Evolutionary conservation across 2,329 filamentous ascomycete species (phyloP).

Genomic region (Penicillium brasilianum): DNA sequence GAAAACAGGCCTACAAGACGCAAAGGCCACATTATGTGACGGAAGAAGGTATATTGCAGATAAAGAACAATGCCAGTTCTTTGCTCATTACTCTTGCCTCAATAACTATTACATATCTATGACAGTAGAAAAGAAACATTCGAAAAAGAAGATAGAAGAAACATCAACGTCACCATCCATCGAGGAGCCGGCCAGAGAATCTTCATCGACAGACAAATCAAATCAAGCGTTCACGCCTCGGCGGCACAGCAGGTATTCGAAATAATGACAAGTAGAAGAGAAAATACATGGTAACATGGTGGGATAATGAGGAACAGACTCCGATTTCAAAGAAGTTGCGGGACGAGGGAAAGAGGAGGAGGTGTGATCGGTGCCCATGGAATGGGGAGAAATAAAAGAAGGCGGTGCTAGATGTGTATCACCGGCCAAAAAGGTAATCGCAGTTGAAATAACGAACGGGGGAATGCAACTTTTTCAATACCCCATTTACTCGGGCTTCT

Average conservation of each 20-base stretch:
- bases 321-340: constrained; percentile 18
- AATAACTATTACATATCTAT: constrained; percentile 37
- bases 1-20: too few species aligned
- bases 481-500: constrained; percentile 68
- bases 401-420: not conserved
- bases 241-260: constrained; percentile 14
- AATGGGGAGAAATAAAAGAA: not conserved
- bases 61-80: constrained; percentile 21
- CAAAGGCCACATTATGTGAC: too few species aligned
- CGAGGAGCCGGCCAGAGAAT: constrained; percentile 2
- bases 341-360: constrained; percentile 10
- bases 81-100: constrained; percentile 36
- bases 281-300: constrained; percentile 11
- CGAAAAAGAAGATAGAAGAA: constrained; percentile 21
- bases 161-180: constrained; percentile 21
- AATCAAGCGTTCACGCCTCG: constrained; percentile 8
- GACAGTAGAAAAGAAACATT: constrained; percentile 26
- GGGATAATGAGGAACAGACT: constrained; percentile 8
- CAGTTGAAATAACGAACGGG: constrained; percentile 3
- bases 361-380: not conserved
- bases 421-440: constrained; percentile 7
- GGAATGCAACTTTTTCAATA: constrained; percentile 11
- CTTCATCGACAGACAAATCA: constrained; percentile 1
- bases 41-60: not conserved
- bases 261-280: constrained; percentile 17